These are phyloP conservation scores for Chalciporus sp. DNA, from an alignment of 1,284 basidiomycete genomes.

Conservation along the genomic window DNA sequence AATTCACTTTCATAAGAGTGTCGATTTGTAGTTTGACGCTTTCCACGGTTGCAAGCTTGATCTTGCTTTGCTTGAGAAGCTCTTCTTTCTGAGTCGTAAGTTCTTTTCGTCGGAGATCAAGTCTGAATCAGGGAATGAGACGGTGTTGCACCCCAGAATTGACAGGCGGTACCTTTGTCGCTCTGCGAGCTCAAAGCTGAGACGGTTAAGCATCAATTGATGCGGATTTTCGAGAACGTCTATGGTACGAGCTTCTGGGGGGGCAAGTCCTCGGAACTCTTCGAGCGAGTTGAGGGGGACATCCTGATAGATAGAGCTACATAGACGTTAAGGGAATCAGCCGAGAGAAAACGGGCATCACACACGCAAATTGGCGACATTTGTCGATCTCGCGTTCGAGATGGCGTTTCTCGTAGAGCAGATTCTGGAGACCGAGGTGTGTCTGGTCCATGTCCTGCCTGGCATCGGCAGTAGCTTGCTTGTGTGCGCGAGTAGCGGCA, in stretches of 20 bases:
- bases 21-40: slow-evolving; percentile 75
- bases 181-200: slow-evolving; percentile 80
- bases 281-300: slow-evolving; percentile 68
- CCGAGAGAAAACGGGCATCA: slow-evolving; percentile 1
- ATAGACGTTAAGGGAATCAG: slow-evolving; percentile 5
- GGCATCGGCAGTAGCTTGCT: slow-evolving; percentile 73
- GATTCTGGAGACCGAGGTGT: slow-evolving; percentile 77
- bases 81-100: slow-evolving; percentile 69
- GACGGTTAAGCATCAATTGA: slow-evolving; percentile 78
- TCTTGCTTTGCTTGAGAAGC: slow-evolving; percentile 70
- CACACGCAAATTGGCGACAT: slow-evolving; percentile 83
- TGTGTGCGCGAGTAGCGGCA: slow-evolving; percentile 63
- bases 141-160: slow-evolving; percentile 13
- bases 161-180: slow-evolving; percentile 62
- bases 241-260: slow-evolving; percentile 61
- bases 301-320: slow-evolving; percentile 81
- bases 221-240: slow-evolving; percentile 67
- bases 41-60: slow-evolving; percentile 67
- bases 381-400: slow-evolving; percentile 86
- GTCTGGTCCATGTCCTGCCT: slow-evolving; percentile 83
- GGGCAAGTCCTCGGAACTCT: slow-evolving; percentile 66
- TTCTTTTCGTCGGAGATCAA: slow-evolving; percentile 68
- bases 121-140: slow-evolving; percentile 40
- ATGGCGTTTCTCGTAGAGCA: slow-evolving; percentile 82
- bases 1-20: slow-evolving; percentile 64